Evolutionary conservation across 805 yeast species (phyloP).

Genomic region (Saccharomycopsis guyanensis): DNA sequence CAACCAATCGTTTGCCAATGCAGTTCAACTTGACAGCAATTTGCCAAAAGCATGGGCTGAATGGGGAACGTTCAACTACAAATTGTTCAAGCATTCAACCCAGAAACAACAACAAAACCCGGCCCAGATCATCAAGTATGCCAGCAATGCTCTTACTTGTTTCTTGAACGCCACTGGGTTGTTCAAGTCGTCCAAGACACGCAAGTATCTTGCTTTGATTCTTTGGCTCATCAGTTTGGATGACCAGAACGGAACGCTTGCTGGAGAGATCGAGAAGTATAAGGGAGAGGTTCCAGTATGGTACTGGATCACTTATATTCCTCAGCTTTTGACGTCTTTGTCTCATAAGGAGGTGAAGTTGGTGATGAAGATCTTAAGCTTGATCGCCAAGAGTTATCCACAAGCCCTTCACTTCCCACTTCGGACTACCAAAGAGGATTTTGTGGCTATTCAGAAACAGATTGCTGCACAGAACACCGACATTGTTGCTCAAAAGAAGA

Average conservation of each 20-base stretch:
- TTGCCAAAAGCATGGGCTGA: conserved; percentile 99
- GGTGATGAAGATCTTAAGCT: conserved; percentile 77
- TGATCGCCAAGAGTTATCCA: conserved; percentile 94
- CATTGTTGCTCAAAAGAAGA: neutral
- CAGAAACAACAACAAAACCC: conserved; percentile 37
- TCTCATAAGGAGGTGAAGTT: conserved; percentile 85
- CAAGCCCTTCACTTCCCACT: conserved; percentile 95
- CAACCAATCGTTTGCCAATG: conserved; percentile 94
- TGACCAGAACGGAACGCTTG: conserved; percentile 69
- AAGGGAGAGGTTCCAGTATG: conserved; percentile 97
- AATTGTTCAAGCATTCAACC: conserved; percentile 57
- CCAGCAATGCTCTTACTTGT: conserved; percentile 91
- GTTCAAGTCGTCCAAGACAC: conserved; percentile 84
- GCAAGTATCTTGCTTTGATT: conserved; percentile 79
- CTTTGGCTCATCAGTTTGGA: conserved; percentile 91
- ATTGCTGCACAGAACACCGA: conserved; percentile 24
- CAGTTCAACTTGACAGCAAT: conserved; percentile 89
- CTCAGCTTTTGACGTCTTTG: conserved; percentile 81
- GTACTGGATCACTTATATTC: conserved; percentile 98
- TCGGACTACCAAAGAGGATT: conserved; percentile 91
- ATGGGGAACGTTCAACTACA: conserved; percentile 95
- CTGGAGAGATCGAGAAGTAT: conserved; percentile 83
- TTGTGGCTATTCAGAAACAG: conserved; percentile 78
- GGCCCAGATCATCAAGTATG: conserved; percentile 62
- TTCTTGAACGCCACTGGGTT: conserved; percentile 97